Percentiles rank a stretch among this genome's conserved stretches.
These are phyloP conservation scores for Blumeriella jaapii DNA, from an alignment of 2,329 filamentous ascomycete genomes.

Conservation along the genomic window DNA sequence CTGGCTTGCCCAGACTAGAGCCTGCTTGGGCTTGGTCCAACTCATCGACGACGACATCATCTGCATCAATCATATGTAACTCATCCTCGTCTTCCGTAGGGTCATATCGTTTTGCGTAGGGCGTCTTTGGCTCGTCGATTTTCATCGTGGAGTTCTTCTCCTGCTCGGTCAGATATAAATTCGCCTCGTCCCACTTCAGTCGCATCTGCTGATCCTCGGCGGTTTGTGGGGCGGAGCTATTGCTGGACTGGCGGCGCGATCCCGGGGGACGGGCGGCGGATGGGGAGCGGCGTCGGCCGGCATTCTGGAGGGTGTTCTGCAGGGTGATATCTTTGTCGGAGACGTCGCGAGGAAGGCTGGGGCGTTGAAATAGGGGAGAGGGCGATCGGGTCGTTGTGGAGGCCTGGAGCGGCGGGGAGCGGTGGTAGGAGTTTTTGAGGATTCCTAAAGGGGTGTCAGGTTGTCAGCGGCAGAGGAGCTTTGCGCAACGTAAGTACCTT, in stretches of 20 bases:
- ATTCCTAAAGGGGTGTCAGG: slow-evolving; percentile 55
- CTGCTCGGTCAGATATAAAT: slow-evolving; percentile 93
- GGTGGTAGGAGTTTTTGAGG: slow-evolving; percentile 76
- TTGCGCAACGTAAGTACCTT: too few species aligned
- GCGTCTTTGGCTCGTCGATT: slow-evolving; percentile 97
- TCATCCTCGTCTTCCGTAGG: slow-evolving; percentile 76
- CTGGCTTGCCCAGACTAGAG: slow-evolving; percentile 17
- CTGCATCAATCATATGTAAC: slow-evolving; percentile 49
- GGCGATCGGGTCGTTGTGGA: slow-evolving; percentile 32
- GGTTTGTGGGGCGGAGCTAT: slow-evolving; percentile 8
- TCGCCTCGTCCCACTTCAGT: slow-evolving; percentile 98
- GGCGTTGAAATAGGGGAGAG: slow-evolving; percentile 21
- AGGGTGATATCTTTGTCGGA: slow-evolving; percentile 83
- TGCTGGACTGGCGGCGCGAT: slow-evolving; percentile 32
- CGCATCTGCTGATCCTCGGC: slow-evolving; percentile 48
- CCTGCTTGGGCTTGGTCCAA: slow-evolving; percentile 35
- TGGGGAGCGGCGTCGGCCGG: slow-evolving; percentile 75
- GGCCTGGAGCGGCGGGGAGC: slow-evolving; percentile 37
- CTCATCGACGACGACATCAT: slow-evolving; percentile 59
- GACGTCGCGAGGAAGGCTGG: slow-evolving; percentile 28
- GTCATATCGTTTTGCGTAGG: slow-evolving; percentile 87
- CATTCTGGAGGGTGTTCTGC: slow-evolving; percentile 89
- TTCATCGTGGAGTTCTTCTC: slow-evolving; percentile 96
- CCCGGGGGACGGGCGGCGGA: slow-evolving; percentile 53
- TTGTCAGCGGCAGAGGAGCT: background rate